Evolutionary conservation across 2,329 filamentous ascomycete species (phyloP).

Genomic region (Trichoderma lentiforme): DNA sequence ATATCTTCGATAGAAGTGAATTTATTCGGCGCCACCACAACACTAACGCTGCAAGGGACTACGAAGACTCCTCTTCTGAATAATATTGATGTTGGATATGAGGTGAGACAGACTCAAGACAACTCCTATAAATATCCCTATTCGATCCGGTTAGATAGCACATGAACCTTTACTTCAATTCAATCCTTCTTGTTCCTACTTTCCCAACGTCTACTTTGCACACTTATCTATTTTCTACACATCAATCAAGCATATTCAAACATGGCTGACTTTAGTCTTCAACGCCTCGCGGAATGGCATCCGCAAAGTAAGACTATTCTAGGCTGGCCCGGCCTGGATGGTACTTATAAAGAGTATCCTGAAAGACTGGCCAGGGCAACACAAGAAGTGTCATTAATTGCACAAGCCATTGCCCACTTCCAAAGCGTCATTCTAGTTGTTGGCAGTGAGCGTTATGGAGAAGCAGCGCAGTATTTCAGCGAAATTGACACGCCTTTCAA

Average conservation of each 20-base stretch:
- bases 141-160: not conserved
- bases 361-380: constrained; percentile 17
- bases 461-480: constrained; percentile 19
- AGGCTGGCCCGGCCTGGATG: constrained; percentile 17
- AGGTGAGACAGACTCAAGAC: not conserved
- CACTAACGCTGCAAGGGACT: not conserved
- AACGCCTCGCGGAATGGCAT: constrained; percentile 20
- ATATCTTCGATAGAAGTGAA: not conserved
- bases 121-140: not conserved
- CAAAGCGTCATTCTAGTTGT: constrained; percentile 28
- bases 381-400: constrained; percentile 26
- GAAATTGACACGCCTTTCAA: not conserved
- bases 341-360: not conserved
- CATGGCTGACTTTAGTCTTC: constrained; percentile 9
- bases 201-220: not conserved
- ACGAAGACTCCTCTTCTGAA: not conserved
- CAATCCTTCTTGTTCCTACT: not conserved
- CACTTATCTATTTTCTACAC: not conserved
- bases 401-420: constrained; percentile 26
- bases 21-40: not conserved
- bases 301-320: constrained; percentile 18
- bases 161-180: not conserved
- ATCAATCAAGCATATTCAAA: not conserved
- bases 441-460: constrained; percentile 12
- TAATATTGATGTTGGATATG: not conserved